These are phyloP conservation scores for Pythium rishiriense DNA, from an alignment of 352 stramenopile genomes.

Conservation along the genomic window DNA sequence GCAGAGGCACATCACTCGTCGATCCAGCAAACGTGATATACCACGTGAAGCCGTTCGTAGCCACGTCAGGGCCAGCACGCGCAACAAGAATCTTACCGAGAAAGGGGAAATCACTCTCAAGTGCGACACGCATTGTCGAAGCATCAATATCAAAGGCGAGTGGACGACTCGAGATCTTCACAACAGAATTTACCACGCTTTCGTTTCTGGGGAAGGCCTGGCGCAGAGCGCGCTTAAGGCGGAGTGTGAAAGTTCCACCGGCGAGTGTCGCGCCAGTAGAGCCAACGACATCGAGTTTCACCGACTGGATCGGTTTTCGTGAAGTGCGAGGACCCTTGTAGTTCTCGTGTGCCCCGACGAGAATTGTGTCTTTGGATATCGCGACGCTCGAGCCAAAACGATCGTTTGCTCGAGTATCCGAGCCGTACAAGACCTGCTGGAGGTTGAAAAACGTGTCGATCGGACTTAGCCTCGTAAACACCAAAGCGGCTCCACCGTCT, in stretches of 20 bases:
- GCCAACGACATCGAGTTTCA: conserved; percentile 41
- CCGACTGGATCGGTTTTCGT: conserved; percentile 68
- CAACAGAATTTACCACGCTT: conserved; percentile 18
- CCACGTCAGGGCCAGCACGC: conserved; percentile 48
- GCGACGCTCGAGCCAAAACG: conserved; percentile 74
- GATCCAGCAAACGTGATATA: conserved; percentile 75
- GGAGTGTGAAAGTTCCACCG: conserved; percentile 54
- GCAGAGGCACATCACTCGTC: conserved; percentile 52
- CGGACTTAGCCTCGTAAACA: conserved; percentile 52
- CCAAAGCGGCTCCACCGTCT: conserved; percentile 51
- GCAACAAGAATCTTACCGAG: conserved; percentile 72
- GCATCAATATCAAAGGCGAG: conserved; percentile 59
- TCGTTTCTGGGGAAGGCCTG: conserved; percentile 14
- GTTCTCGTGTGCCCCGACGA: conserved; percentile 68
- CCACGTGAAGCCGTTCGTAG: conserved; percentile 74
- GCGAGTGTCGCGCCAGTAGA: conserved; percentile 1
- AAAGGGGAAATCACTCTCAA: conserved; percentile 69
- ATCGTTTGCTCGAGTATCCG: conserved; percentile 60
- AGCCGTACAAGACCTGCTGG: conserved; percentile 68
- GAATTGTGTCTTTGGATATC: conserved; percentile 64
- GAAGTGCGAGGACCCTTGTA: conserved; percentile 60
- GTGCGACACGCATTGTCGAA: conserved; percentile 38
- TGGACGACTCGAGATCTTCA: conserved; percentile 38
- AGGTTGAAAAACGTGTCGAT: conserved; percentile 70
- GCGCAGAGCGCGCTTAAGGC: conserved; percentile 35